Percentiles rank a stretch among this genome's conserved stretches.
Evolutionary conservation across 768 basidiomycete species (phyloP).

Genomic region (Calocybe indica): DNA sequence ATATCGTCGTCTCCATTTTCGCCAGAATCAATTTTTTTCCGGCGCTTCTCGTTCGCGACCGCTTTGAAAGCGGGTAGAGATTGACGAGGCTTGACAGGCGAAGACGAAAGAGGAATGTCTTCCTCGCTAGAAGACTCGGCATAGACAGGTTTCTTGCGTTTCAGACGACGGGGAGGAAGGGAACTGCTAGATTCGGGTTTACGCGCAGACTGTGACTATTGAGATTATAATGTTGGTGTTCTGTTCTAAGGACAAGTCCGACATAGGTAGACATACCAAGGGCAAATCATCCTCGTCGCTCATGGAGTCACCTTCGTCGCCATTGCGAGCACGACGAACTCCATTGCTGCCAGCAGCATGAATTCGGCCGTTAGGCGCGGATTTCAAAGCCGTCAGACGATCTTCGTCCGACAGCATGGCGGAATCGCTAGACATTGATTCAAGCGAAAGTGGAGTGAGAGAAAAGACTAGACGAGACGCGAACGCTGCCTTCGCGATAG

Average conservation of each 20-base stretch:
- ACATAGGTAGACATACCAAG: conserved; percentile 41
- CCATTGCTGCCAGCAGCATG: conserved; percentile 32
- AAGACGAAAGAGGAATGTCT: conserved; percentile 67
- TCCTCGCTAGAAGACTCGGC: conserved; percentile 65
- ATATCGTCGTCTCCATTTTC: conserved; percentile 34
- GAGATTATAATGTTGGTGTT: no score
- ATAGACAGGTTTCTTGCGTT: conserved; percentile 56
- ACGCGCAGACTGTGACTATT: conserved; percentile 49
- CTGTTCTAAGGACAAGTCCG: no score
- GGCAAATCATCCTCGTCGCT: conserved; percentile 72
- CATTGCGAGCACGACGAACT: conserved; percentile 36
- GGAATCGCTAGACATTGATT: conserved; percentile 39
- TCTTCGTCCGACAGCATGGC: conserved; percentile 58
- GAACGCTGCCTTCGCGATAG: conserved; percentile 6
- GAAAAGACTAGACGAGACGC: conserved; percentile 13
- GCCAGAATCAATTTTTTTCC: conserved; percentile 27
- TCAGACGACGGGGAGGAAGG: conserved; percentile 32
- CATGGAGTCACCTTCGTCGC: conserved; percentile 39
- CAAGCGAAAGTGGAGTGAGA: conserved; percentile 18
- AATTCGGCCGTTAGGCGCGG: conserved; percentile 32
- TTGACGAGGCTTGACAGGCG: conserved; percentile 24
- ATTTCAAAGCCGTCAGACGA: conserved; percentile 39
- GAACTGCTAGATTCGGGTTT: conserved; percentile 12
- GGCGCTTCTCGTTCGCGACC: conserved; percentile 34
- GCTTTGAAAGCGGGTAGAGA: conserved; percentile 8